Conservation (phyloP, 2,329 filamentous ascomycete genomes). For the Fusarium sterilihyphosum region DNA sequence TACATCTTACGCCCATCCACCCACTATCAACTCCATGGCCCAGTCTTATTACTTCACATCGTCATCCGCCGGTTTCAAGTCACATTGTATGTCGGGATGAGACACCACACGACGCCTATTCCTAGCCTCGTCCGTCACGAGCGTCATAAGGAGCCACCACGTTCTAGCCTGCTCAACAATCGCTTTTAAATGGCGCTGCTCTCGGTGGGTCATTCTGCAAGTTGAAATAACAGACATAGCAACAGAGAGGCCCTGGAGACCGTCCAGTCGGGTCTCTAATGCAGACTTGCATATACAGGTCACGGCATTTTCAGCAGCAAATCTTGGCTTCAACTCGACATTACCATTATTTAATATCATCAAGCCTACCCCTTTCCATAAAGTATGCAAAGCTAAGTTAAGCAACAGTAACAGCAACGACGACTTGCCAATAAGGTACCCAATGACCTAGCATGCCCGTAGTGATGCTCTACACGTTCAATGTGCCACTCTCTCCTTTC, state of each 20-base stretch:
- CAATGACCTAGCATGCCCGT: constrained; percentile 27
- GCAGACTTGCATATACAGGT: not conserved
- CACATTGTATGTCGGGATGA: constrained; percentile 33
- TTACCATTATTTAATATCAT: constrained; percentile 48
- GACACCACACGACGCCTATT: constrained; percentile 9
- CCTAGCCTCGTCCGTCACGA: constrained; percentile 25
- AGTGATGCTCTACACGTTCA: constrained; percentile 11
- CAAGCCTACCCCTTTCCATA: constrained; percentile 16
- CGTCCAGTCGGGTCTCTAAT: not conserved
- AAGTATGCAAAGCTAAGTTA: constrained; percentile 4
- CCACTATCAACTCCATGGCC: constrained; percentile 6
- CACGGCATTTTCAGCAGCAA: not conserved
- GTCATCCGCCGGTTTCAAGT: constrained; percentile 35
- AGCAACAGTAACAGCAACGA: constrained; percentile 6
- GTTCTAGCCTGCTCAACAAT: not conserved
- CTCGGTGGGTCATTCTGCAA: not conserved
- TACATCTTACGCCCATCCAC: not conserved
- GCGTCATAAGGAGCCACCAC: constrained; percentile 9
- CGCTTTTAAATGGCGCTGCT: not conserved
- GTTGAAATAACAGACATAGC: not conserved
- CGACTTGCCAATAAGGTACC: constrained; percentile 25
- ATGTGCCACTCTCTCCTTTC: constrained; percentile 2
- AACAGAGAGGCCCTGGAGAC: not conserved
- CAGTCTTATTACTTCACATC: not conserved
- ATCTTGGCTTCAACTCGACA: constrained; percentile 31